Evolutionary conservation across 2,329 filamentous ascomycete species (phyloP), one percentile per base, ranked within the genome.

Genomic region (Paraconiothyrium sp.): DNA sequence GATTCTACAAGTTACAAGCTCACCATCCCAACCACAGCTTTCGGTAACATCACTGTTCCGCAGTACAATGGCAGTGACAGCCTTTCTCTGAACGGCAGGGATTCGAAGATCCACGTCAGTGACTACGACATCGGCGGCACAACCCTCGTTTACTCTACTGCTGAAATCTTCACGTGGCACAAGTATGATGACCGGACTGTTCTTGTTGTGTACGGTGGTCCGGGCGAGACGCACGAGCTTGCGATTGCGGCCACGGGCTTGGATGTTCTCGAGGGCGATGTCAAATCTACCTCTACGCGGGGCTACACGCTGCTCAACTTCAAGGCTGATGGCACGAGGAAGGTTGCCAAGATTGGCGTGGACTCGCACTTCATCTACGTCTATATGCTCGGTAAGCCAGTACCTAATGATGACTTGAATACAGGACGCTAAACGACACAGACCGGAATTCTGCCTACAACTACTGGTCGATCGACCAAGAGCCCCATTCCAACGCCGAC

Each of bases 131-230:
- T 92, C 50, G 88, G 87, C 0, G 83, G 84, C n/a, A 77, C 81
- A 5, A 85, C 81, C 0, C 71, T 92, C 16, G 73, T 91, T 0
- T 92, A 92, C 76, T 91, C 88, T 0, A 89, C 90, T 1, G 88
- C 88, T 0, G 90, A 92, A 69, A 85, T 92, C 27, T 75, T 87
- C 63, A 91, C 89, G 0, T 90, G 89, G 86, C 89, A 92, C 74
- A 83, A 85, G 55, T 88, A 89, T 61, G 82, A 81, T 0, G 79
- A 84, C 43, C 85, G 84, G 73, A 89, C 86, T 14, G 84, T 88
- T 0, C 75, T 91, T 2, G 76, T 92, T 1, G 77, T 92, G 3
- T 92, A 92, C 65, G 88, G 87, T 3, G 88, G 86, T 0, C 80
- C 84, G 0, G 82, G 82, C 14, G 90, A 92, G 68, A 79, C 80